Percentiles rank a stretch among this genome's conserved stretches.
phyloP scores from a whole-genome alignment of 257 asterid species.

The Ilex aquifolium region DNA sequence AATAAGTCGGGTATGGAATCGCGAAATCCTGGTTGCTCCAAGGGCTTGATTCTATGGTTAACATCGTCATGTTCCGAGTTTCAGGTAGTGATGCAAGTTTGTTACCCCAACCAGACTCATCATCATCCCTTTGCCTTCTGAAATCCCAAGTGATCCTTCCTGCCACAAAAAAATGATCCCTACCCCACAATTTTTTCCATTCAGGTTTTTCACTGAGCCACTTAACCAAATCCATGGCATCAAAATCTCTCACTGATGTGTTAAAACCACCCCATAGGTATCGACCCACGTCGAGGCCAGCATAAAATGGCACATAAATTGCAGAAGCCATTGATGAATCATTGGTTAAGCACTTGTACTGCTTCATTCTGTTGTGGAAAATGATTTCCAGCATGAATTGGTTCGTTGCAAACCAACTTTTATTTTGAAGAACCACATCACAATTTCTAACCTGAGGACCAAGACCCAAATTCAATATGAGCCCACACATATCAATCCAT shows the following conservation, averaged over 20 bases:
- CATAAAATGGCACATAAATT: background rate
- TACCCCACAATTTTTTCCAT: conserved; percentile 6
- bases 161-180: conserved; percentile 7
- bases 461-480: background rate
- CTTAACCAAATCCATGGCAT: background rate
- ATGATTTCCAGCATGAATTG: conserved; percentile 7
- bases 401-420: conserved; percentile 5
- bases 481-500: background rate
- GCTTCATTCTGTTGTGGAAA: background rate
- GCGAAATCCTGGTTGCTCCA: conserved; percentile 1
- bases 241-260: background rate
- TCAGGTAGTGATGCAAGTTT: background rate
- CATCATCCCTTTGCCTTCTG: background rate
- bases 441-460: background rate
- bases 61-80: background rate
- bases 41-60: background rate
- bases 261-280: background rate
- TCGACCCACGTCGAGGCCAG: background rate
- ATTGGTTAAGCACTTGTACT: background rate
- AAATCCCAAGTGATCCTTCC: conserved; percentile 6
- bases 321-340: background rate
- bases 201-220: background rate
- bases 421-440: conserved; percentile 2
- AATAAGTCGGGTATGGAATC: background rate
- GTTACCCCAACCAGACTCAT: background rate